Base-by-base conservation (phyloP, 495 filamentous ascomycete species). In the Xylona heveae region DNA sequence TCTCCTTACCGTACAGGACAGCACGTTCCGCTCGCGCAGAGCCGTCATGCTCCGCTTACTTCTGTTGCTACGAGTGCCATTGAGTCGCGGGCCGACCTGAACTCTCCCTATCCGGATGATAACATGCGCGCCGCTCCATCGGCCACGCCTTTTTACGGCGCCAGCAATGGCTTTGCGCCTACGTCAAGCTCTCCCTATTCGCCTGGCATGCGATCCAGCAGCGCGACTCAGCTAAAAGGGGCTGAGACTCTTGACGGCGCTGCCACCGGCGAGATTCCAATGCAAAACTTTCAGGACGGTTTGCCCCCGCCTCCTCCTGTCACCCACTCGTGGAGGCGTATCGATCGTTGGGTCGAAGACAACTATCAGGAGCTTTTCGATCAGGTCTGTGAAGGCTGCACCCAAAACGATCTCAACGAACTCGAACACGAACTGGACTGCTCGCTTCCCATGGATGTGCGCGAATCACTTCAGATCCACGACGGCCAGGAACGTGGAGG, bases 401-500 rank as follows among this genome's bases (percentile, higher is more conserved):
- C 88, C 1, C 58, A 72, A 33, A 99, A 99, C 50, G 88, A 99
- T 47, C 64, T 95, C 44, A 95, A 92, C 48, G 88, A 99, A 48
- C 57, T 99, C 32, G 88, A 99, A 55, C 81, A 95, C 52, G 79
- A 85, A 49, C 58, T 99, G 20, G 88, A 99, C 49, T 90, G 82
- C 55, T 88, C 81, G 28, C 65, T 99, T 24, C 88, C 88, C 3
- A 67, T 83, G 50, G 88, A 99, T 43, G 68, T 99, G 27, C 75
- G 88, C 31, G 83, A 99, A 45, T 95, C 90, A 7, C 51, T 95
- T 41, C 68, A 75, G 57, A 47, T 78, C 19, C 90, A 99, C 47
- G 88, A 99, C 47, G 88, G 88, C 2, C 88, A 99, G 54, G 88
- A 99, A 52, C 74, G 90, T 28, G 79, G 79, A 25, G 88, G 88